These are phyloP conservation scores for Scytalidium sp. DNA, from an alignment of 2,329 filamentous ascomycete genomes.

Conservation along the genomic window DNA sequence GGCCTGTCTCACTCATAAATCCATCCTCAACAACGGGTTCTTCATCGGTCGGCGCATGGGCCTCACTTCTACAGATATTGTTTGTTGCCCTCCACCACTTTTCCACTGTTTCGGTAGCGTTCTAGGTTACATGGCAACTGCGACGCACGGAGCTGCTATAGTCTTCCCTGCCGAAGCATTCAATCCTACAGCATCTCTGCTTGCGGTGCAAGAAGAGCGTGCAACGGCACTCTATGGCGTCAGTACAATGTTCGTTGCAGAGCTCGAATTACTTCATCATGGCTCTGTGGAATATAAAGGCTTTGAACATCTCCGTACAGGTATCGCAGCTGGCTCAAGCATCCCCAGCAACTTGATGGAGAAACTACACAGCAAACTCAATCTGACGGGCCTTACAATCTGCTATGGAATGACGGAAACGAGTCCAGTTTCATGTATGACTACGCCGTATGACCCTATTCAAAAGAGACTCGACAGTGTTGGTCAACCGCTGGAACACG, in stretches of 20 bases:
- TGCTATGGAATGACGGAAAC: conserved; percentile 61
- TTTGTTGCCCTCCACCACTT: conserved; percentile 82
- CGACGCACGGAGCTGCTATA: conserved; percentile 76
- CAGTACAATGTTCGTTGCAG: conserved; percentile 89
- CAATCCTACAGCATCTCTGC: conserved; percentile 71
- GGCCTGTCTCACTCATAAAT: conserved; percentile 79
- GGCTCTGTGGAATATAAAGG: conserved; percentile 42
- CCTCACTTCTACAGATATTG: conserved; percentile 67
- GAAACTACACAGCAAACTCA: conserved; percentile 68
- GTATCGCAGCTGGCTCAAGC: conserved; percentile 85
- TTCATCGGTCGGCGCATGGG: conserved; percentile 85
- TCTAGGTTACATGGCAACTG: conserved; percentile 93
- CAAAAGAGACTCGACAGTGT: conserved; percentile 67
- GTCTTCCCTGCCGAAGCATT: conserved; percentile 87
- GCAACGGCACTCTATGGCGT: conserved; percentile 79
- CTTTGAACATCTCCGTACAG: conserved; percentile 72
- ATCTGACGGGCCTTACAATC: conserved; percentile 80
- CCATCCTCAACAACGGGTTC: conserved; percentile 89
- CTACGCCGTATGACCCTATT: conserved; percentile 63
- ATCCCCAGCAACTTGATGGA: conserved; percentile 81
- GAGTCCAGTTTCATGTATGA: conserved; percentile 59
- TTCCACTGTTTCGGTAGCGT: conserved; percentile 92
- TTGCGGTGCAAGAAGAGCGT: conserved; percentile 41
- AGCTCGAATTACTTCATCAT: conserved; percentile 71
- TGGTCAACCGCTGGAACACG: conserved; percentile 81